Evolutionary conservation across 2,329 filamentous ascomycete species (phyloP).

Genomic region (Ilyonectria destructans): DNA sequence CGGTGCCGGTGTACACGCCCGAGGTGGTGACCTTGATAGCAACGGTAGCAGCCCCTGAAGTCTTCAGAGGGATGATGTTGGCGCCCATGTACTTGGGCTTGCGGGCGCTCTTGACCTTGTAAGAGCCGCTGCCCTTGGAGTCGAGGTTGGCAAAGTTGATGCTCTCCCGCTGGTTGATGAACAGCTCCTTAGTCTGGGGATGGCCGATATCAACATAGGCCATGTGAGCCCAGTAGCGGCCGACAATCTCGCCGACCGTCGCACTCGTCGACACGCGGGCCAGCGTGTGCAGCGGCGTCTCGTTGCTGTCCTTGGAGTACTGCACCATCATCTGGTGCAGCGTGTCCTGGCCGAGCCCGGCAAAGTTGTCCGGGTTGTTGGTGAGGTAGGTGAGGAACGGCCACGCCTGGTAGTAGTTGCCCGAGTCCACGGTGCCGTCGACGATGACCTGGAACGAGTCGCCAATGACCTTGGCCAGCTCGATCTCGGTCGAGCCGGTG

Average conservation of each 20-base stretch:
- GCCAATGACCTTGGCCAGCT: slow-evolving; percentile 62
- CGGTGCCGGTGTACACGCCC: slow-evolving; percentile 58
- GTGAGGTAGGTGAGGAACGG: slow-evolving; percentile 66
- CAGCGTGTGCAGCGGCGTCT: slow-evolving; percentile 66
- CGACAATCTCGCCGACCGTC: slow-evolving; percentile 60
- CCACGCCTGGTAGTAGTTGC: slow-evolving; percentile 69
- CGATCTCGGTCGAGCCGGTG: slow-evolving; percentile 57
- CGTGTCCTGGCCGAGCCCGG: slow-evolving; percentile 59
- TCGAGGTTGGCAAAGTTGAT: slow-evolving; percentile 63
- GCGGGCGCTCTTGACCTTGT: slow-evolving; percentile 60
- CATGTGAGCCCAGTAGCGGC: slow-evolving; percentile 69
- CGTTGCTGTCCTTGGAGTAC: slow-evolving; percentile 63
- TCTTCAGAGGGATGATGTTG: slow-evolving; percentile 64
- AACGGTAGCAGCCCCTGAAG: slow-evolving; percentile 50
- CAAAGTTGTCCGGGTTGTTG: slow-evolving; percentile 63
- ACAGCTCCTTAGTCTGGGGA: slow-evolving; percentile 56
- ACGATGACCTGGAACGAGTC: slow-evolving; percentile 66
- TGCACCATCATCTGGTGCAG: slow-evolving; percentile 61
- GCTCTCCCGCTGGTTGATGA: slow-evolving; percentile 53
- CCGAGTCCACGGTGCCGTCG: slow-evolving; percentile 59
- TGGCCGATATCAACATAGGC: slow-evolving; percentile 68
- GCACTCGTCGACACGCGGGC: slow-evolving; percentile 55
- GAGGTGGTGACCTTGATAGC: slow-evolving; percentile 55
- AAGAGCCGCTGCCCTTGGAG: slow-evolving; percentile 53
- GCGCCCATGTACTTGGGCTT: slow-evolving; percentile 66